Evolutionary conservation across 176 grass and related monocot species (phyloP).

Genomic region (maize (Zea mays)): DNA sequence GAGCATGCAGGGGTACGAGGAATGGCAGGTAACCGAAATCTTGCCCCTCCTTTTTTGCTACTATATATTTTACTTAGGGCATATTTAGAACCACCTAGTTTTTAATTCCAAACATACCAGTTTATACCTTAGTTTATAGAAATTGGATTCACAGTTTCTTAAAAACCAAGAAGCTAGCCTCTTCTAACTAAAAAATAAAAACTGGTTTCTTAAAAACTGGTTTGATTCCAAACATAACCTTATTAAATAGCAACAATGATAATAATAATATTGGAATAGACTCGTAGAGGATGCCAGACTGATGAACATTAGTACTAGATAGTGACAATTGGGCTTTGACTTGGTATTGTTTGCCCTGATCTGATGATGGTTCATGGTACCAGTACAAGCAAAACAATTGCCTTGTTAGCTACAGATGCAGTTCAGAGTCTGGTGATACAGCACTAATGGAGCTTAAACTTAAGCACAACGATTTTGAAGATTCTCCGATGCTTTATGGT

Average conservation of each 20-base stretch:
- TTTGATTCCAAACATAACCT: too few species aligned
- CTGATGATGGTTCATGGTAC: not conserved
- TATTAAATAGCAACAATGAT: not conserved
- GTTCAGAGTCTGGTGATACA: conserved; percentile 22
- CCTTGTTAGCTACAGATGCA: conserved; percentile 6
- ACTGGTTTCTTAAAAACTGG: too few species aligned
- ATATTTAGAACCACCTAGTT: too few species aligned
- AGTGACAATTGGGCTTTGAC: conserved; percentile 15
- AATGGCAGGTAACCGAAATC: conserved; percentile 87
- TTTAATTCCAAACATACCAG: too few species aligned
- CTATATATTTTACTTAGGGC: not conserved
- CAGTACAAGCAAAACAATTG: not conserved
- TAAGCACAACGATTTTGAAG: conserved; percentile 13
- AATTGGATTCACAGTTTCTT: too few species aligned
- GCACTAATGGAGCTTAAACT: conserved; percentile 4
- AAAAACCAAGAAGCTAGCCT: too few species aligned
- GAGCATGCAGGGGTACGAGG: conserved; percentile 77
- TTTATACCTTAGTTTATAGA: too few species aligned
- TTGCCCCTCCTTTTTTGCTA: not conserved
- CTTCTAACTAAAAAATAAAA: too few species aligned
- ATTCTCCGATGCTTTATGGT: conserved; percentile 23
- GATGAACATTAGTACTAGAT: conserved; percentile 4
- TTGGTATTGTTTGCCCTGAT: conserved; percentile 14
- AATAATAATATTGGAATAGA: not conserved
- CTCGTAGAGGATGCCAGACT: not conserved